Evolutionary conservation across 805 yeast species (phyloP).

Genomic region (Kodamaea jinghongensis): DNA sequence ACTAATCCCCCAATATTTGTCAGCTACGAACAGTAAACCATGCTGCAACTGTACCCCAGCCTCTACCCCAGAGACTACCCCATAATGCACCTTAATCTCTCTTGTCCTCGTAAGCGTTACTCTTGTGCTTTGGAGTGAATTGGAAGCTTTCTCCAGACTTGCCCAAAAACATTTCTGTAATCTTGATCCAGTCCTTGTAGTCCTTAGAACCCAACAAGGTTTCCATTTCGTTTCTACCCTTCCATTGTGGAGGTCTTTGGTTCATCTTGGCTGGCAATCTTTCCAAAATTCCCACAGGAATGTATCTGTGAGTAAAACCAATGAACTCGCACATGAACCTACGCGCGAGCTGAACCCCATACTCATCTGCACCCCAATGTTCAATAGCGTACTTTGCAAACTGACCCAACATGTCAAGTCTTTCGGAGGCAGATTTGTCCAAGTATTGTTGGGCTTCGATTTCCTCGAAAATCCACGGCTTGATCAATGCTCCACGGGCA

Average conservation of each 20-base stretch:
- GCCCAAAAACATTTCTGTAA: constrained; percentile 93
- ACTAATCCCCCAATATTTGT: too few species aligned
- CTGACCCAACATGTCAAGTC: constrained; percentile 69
- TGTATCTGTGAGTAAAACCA: constrained; percentile 89
- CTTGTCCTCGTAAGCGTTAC: constrained; percentile 61
- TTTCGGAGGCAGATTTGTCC: constrained; percentile 87
- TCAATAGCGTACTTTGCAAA: constrained; percentile 81
- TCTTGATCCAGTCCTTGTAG: constrained; percentile 92
- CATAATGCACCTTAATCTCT: not conserved
- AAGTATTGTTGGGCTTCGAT: constrained; percentile 83
- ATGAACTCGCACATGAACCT: constrained; percentile 91
- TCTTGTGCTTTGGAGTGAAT: constrained; percentile 92
- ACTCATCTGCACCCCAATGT: constrained; percentile 98
- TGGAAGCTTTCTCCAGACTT: constrained; percentile 71
- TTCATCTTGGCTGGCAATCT: constrained; percentile 83
- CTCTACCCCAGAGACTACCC: too few species aligned
- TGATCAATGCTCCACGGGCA: constrained; percentile 95
- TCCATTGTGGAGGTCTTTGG: constrained; percentile 92
- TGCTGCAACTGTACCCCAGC: too few species aligned
- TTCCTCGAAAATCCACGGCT: constrained; percentile 99
- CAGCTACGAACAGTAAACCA: too few species aligned
- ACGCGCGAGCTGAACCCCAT: constrained; percentile 84
- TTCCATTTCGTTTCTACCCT: constrained; percentile 89
- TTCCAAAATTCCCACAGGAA: constrained; percentile 92
- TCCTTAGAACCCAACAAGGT: constrained; percentile 82